Evolutionary conservation across 2,329 filamentous ascomycete genomes (phyloP).

Genomic region (Talaromyces sp.): DNA sequence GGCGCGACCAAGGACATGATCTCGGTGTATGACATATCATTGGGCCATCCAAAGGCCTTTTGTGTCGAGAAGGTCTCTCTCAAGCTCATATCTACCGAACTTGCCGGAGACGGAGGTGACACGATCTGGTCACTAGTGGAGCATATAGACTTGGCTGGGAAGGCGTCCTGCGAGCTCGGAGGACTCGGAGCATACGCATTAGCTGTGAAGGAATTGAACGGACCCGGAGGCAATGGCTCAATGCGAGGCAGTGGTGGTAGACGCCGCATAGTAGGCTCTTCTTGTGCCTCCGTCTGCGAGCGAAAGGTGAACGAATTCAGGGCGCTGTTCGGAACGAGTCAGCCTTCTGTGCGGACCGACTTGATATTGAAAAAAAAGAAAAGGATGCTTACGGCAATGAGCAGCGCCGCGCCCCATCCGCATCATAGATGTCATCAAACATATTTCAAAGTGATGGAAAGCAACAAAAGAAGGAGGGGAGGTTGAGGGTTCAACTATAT

Average conservation of each 20-base stretch:
- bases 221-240: slow-evolving; percentile 31
- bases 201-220: slow-evolving; percentile 30
- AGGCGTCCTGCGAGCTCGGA: slow-evolving; percentile 26
- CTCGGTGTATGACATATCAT: slow-evolving; percentile 25
- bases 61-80: slow-evolving; percentile 26
- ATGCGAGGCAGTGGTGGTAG: slow-evolving; percentile 32
- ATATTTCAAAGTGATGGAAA: slow-evolving; percentile 14
- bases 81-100: slow-evolving; percentile 32
- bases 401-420: slow-evolving; percentile 25
- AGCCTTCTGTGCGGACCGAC: slow-evolving; percentile 1
- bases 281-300: slow-evolving; percentile 15
- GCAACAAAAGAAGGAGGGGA: neutral
- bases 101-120: slow-evolving; percentile 32
- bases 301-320: slow-evolving; percentile 19
- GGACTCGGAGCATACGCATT: slow-evolving; percentile 26
- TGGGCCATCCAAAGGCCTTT: slow-evolving; percentile 28
- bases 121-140: slow-evolving; percentile 18
- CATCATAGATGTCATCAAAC: slow-evolving; percentile 26
- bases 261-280: slow-evolving; percentile 29
- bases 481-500: neutral
- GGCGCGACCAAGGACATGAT: slow-evolving; percentile 31
- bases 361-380: neutral
- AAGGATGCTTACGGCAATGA: slow-evolving; percentile 28
- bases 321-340: slow-evolving; percentile 11
- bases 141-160: slow-evolving; percentile 25